Percentiles rank a stretch among this genome's conserved stretches.
Evolutionary conservation across 352 stramenopile genomes (phyloP).

Genomic region (Peronosclerospora sorghi): DNA sequence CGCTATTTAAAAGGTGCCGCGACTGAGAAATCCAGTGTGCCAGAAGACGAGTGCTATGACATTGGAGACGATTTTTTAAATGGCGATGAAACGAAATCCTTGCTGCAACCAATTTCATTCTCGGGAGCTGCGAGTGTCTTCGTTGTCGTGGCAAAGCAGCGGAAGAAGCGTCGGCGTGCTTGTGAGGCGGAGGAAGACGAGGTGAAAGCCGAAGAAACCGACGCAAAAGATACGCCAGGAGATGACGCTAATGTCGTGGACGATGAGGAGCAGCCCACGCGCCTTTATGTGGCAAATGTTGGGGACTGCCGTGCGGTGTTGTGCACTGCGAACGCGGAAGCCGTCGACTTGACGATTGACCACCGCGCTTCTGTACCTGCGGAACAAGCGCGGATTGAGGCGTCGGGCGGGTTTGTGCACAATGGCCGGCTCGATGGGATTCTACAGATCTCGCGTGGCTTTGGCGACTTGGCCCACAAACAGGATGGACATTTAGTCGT

Average conservation of each 20-base stretch:
- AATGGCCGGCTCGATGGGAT: slow-evolving; percentile 84
- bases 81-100: slow-evolving; percentile 31
- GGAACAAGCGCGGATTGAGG: slow-evolving; percentile 75
- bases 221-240: neutral
- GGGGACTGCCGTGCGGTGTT: slow-evolving; percentile 86
- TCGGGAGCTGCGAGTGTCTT: slow-evolving; percentile 68
- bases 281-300: slow-evolving; percentile 80
- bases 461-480: slow-evolving; percentile 86
- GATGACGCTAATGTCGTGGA: slow-evolving; percentile 3
- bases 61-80: slow-evolving; percentile 25
- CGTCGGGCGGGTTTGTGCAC: slow-evolving; percentile 76
- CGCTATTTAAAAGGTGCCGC: slow-evolving; percentile 11
- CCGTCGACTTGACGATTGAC: slow-evolving; percentile 76
- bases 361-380: slow-evolving; percentile 76
- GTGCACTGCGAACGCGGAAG: slow-evolving; percentile 53
- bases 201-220: slow-evolving; percentile 3
- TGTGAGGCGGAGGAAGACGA: slow-evolving; percentile 2
- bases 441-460: slow-evolving; percentile 78
- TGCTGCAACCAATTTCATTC: slow-evolving; percentile 77
- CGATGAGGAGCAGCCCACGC: slow-evolving; percentile 26
- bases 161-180: slow-evolving; percentile 20
- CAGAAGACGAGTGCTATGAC: slow-evolving; percentile 30
- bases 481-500: slow-evolving; percentile 77
- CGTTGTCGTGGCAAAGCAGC: slow-evolving; percentile 39
- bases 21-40: slow-evolving; percentile 10